A percentile compares a stretch with the other conserved stretches of the same genome.
These are phyloP conservation scores for Rhododendron vialii DNA, from an alignment of 148 eudicot genomes.

Conservation along the genomic window DNA sequence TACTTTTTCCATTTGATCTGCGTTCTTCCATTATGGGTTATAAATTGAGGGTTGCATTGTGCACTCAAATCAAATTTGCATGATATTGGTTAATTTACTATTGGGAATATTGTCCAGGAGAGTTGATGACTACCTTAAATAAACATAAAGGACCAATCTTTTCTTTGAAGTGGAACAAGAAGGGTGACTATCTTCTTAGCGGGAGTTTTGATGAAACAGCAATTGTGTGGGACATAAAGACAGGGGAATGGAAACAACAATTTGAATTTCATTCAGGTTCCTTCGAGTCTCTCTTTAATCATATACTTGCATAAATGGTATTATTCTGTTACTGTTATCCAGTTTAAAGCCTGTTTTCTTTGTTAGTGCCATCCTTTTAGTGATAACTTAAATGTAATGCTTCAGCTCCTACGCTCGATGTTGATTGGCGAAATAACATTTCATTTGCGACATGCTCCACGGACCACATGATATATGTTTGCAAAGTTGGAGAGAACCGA, in stretches of 20 bases:
- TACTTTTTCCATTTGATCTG: not conserved
- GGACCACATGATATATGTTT: constrained; percentile 67
- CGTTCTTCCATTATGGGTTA: not conserved
- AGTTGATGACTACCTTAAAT: constrained; percentile 47
- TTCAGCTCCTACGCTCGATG: constrained; percentile 66
- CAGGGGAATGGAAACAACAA: constrained; percentile 64
- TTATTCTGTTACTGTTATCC: not conserved
- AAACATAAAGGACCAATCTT: constrained; percentile 73
- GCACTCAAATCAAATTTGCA: not conserved
- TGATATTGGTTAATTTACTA: not conserved
- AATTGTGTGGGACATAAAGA: constrained; percentile 75
- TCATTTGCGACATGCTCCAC: constrained; percentile 85
- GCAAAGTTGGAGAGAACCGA: constrained; percentile 49
- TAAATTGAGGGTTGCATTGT: not conserved
- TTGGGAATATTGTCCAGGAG: constrained; percentile 36
- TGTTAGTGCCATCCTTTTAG: not conserved
- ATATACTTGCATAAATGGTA: not conserved
- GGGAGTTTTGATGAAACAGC: constrained; percentile 74
- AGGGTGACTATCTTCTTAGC: constrained; percentile 69
- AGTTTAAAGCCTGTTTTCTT: not conserved
- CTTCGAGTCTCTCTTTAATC: not conserved
- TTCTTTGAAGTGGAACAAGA: constrained; percentile 79
- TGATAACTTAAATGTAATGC: not conserved
- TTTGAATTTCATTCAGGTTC: constrained; percentile 69
- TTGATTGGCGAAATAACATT: constrained; percentile 73